phyloP scores from a whole-genome alignment of 2,329 filamentous ascomycete genomes.

The Pleurostoma richardsiae region DNA sequence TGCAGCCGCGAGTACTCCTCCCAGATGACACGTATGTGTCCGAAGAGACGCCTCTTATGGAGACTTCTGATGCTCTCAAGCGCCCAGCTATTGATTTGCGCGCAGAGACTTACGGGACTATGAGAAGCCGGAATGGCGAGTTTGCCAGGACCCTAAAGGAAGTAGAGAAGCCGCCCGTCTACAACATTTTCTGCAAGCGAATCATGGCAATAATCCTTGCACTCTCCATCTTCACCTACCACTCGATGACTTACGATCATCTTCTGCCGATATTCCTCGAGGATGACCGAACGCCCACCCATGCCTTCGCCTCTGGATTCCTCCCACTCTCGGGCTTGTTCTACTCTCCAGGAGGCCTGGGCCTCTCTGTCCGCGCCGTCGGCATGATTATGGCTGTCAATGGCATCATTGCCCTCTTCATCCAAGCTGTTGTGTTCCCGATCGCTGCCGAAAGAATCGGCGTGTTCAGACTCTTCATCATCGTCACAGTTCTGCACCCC shows the following conservation, averaged over 20 bases:
- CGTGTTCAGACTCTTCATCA: slow-evolving; percentile 53
- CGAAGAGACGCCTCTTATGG: slow-evolving; percentile 69
- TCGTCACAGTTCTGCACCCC: slow-evolving; percentile 56
- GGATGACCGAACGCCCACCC: slow-evolving; percentile 53
- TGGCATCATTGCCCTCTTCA: slow-evolving; percentile 50
- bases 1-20: slow-evolving; percentile 51
- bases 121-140: slow-evolving; percentile 42
- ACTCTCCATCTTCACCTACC: slow-evolving; percentile 86
- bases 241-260: slow-evolving; percentile 93
- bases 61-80: slow-evolving; percentile 69
- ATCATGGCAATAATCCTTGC: slow-evolving; percentile 76
- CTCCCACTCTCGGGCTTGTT: slow-evolving; percentile 35
- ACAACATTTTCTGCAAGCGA: slow-evolving; percentile 48
- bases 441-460: slow-evolving; percentile 53
- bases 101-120: slow-evolving; percentile 75
- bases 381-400: slow-evolving; percentile 42
- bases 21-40: slow-evolving; percentile 47
- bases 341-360: slow-evolving; percentile 57
- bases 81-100: slow-evolving; percentile 69
- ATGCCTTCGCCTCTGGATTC: slow-evolving; percentile 23
- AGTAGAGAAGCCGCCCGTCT: slow-evolving; percentile 19
- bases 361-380: slow-evolving; percentile 56
- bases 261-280: slow-evolving; percentile 90
- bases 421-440: slow-evolving; percentile 58
- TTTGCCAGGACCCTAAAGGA: slow-evolving; percentile 24